Conservation (phyloP, 2,329 filamentous ascomycete species). For the Drechslerella coelobrocha region DNA sequence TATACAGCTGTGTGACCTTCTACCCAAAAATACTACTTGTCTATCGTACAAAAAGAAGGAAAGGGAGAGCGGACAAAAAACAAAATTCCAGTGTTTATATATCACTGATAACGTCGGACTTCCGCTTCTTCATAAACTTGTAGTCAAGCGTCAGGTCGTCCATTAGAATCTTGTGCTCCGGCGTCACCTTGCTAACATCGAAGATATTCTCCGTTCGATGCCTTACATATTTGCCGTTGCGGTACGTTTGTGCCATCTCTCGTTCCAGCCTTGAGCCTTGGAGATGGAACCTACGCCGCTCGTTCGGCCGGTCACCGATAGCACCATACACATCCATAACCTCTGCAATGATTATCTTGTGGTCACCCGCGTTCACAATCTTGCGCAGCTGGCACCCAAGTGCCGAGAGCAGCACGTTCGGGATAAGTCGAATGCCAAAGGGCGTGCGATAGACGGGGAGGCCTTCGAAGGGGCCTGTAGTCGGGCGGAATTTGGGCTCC, state of each 20-base stretch:
- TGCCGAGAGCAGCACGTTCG: slow-evolving; percentile 30
- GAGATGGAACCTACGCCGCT: slow-evolving; percentile 40
- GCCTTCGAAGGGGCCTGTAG: slow-evolving; percentile 30
- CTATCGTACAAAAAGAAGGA: slow-evolving; percentile 29
- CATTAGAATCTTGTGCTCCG: slow-evolving; percentile 32
- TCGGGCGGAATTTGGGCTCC: slow-evolving; percentile 38
- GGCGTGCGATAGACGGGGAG: slow-evolving; percentile 39
- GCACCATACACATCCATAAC: slow-evolving; percentile 48
- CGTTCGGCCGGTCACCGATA: slow-evolving; percentile 31
- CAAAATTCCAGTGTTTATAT: slow-evolving; percentile 6
- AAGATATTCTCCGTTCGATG: slow-evolving; percentile 44
- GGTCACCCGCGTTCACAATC: slow-evolving; percentile 28
- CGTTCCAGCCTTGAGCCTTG: slow-evolving; percentile 35
- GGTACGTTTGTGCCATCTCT: slow-evolving; percentile 48
- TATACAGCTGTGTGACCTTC: slow-evolving; percentile 18
- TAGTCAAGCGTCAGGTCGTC: slow-evolving; percentile 33
- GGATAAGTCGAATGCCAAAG: slow-evolving; percentile 38
- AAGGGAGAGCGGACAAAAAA: too few species aligned
- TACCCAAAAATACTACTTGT: neutral
- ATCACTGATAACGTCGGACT: slow-evolving; percentile 31
- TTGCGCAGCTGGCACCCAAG: slow-evolving; percentile 42
- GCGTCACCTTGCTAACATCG: slow-evolving; percentile 35
- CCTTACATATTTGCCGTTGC: slow-evolving; percentile 46
- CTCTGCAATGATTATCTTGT: slow-evolving; percentile 41
- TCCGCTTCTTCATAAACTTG: slow-evolving; percentile 34